Evolutionary conservation across 2,329 filamentous ascomycete species (phyloP).

Genomic region (Whalleya microplaca): DNA sequence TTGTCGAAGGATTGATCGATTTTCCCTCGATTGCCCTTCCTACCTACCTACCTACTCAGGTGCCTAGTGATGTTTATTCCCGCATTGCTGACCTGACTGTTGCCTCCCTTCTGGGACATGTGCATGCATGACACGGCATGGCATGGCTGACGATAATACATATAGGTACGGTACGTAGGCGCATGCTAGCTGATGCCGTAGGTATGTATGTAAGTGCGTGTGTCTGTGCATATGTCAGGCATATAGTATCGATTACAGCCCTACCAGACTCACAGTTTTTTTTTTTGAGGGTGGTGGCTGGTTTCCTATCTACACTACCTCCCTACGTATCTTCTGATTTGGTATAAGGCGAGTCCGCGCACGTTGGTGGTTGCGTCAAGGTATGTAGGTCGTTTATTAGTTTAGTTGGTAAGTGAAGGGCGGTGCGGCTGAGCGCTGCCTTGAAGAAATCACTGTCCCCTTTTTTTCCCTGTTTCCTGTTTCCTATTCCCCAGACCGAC

Average conservation of each 20-base stretch:
- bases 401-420: not conserved
- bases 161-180: too few relatives aligned
- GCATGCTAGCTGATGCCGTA: too few relatives aligned
- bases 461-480: not conserved
- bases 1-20: slow-evolving; percentile 2
- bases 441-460: slow-evolving; percentile 1
- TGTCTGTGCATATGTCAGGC: slow-evolving; percentile 15
- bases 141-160: too few relatives aligned
- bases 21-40: too few relatives aligned
- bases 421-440: slow-evolving; percentile 20
- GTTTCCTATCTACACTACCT: too few relatives aligned
- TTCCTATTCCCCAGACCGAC: not conserved
- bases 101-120: not conserved
- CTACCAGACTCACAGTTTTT: slow-evolving; percentile 7
- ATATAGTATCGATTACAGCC: slow-evolving; percentile 12
- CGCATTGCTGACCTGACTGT: slow-evolving; percentile 10
- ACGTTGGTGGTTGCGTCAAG: slow-evolving; percentile 4
- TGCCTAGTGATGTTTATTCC: slow-evolving; percentile 1
- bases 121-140: not conserved
- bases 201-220: not conserved
- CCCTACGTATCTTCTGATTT: not conserved
- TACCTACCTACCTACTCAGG: not conserved
- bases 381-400: not conserved
- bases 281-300: not conserved
- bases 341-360: not conserved